Percentiles rank a stretch among this genome's conserved stretches.
phyloP scores from a whole-genome alignment of 1,139 yeast genomes.

The Hansenula anomala region DNA sequence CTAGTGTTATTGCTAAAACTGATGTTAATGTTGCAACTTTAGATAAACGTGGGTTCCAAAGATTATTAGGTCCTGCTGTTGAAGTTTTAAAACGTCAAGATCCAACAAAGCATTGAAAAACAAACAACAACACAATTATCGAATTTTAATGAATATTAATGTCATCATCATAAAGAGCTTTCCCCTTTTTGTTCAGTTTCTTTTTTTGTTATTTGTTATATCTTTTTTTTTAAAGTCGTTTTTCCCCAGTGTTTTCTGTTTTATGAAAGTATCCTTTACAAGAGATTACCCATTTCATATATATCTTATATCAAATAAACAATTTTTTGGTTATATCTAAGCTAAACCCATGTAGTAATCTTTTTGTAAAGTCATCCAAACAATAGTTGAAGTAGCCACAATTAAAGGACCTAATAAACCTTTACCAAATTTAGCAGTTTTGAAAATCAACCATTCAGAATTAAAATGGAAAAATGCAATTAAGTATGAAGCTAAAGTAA shows the following conservation, averaged over 20 bases:
- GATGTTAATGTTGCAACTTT: conserved; percentile 83
- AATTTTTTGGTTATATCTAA: conserved; percentile 1
- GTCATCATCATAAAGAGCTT: no score
- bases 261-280: no score
- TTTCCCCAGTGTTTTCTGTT: no score
- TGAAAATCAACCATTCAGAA: conserved; percentile 75
- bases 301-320: not conserved
- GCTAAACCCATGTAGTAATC: conserved; percentile 39
- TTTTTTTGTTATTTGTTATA: no score
- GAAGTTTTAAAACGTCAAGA: conserved; percentile 76
- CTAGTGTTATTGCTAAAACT: conserved; percentile 78
- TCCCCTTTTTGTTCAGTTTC: no score
- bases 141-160: no score
- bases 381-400: conserved; percentile 50
- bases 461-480: conserved; percentile 84
- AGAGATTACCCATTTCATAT: no score
- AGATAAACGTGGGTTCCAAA: conserved; percentile 89
- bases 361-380: conserved; percentile 59
- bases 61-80: conserved; percentile 91
- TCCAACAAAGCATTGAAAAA: conserved; percentile 47
- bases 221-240: no score
- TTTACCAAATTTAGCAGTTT: conserved; percentile 78
- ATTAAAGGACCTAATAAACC: conserved; percentile 88
- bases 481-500: conserved; percentile 77
- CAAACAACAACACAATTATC: no score